Evolutionary conservation across 108 stramenopile species (phyloP).

Genomic region (Epithemia pelagica): DNA sequence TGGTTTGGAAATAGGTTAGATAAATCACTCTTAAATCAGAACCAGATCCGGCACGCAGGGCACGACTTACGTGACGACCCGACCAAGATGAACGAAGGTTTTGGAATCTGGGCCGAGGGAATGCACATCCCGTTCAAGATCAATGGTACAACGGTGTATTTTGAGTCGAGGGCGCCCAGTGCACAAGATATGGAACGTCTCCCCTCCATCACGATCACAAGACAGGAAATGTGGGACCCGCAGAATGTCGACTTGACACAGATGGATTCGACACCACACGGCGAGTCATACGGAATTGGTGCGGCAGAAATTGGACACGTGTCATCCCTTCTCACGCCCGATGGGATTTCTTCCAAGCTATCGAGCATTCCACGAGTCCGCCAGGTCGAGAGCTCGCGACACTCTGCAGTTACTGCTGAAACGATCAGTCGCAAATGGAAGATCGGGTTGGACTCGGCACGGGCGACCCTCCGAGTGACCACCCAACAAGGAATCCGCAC

Average conservation of each 20-base stretch:
- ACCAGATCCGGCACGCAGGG: conserved; percentile 26
- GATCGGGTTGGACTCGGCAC: conserved; percentile 19
- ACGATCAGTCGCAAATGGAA: not conserved
- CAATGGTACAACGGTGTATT: not conserved
- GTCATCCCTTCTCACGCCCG: no score
- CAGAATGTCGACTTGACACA: not conserved
- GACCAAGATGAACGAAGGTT: not conserved
- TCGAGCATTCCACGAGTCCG: not conserved
- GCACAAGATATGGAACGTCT: not conserved
- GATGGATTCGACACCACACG: not conserved
- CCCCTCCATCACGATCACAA: not conserved
- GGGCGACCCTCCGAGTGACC: conserved; percentile 11
- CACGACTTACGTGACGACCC: not conserved
- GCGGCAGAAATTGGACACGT: no score
- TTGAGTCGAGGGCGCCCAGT: not conserved
- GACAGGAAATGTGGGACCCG: not conserved
- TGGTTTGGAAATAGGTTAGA: conserved; percentile 19
- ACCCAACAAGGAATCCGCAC: conserved; percentile 29
- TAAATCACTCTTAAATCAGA: conserved; percentile 22
- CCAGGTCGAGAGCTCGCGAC: not conserved
- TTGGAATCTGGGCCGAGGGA: not conserved
- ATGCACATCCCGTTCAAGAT: not conserved
- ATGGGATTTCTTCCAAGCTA: not conserved
- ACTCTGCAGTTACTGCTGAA: not conserved
- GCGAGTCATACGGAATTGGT: no score